These are phyloP conservation scores for Ammopiptanthus mongolicus DNA, from an alignment of 306 rosid genomes.

Conservation along the genomic window DNA sequence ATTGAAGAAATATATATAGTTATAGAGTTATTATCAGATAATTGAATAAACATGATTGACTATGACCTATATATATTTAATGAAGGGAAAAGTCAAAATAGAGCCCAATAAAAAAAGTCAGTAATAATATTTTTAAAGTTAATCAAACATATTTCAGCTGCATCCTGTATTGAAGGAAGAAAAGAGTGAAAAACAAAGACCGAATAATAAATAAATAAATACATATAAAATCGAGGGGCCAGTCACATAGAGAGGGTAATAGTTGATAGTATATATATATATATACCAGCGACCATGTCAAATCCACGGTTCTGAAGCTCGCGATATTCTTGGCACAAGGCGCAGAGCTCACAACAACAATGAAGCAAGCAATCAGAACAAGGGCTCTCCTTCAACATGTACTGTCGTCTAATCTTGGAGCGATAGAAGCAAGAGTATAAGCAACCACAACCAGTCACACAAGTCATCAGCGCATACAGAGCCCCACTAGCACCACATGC, in stretches of 20 bases:
- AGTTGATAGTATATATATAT: background rate
- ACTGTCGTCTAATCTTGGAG: conserved; percentile 51
- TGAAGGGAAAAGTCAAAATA: too few species aligned
- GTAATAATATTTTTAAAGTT: too few species aligned
- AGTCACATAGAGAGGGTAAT: background rate
- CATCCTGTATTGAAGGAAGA: too few species aligned
- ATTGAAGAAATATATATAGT: too few species aligned
- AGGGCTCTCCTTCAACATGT: conserved; percentile 23
- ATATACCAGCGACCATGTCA: conserved; percentile 56
- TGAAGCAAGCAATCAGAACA: conserved; percentile 58
- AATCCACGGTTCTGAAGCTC: conserved; percentile 66
- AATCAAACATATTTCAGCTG: too few species aligned
- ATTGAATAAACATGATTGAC: too few species aligned
- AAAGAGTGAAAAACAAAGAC: too few species aligned
- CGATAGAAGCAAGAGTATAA: conserved; percentile 57
- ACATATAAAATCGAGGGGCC: too few species aligned
- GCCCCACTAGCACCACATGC: conserved; percentile 64
- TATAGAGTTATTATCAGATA: too few species aligned
- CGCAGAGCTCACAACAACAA: conserved; percentile 56
- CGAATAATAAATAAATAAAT: too few species aligned
- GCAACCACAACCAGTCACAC: conserved; percentile 36
- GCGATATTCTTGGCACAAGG: conserved; percentile 74
- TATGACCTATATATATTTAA: too few species aligned
- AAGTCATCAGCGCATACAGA: conserved; percentile 36
- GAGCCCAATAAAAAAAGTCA: too few species aligned